Conservation (phyloP, 2,329 filamentous ascomycete genomes). For the Lecanicillium sp. region DNA sequence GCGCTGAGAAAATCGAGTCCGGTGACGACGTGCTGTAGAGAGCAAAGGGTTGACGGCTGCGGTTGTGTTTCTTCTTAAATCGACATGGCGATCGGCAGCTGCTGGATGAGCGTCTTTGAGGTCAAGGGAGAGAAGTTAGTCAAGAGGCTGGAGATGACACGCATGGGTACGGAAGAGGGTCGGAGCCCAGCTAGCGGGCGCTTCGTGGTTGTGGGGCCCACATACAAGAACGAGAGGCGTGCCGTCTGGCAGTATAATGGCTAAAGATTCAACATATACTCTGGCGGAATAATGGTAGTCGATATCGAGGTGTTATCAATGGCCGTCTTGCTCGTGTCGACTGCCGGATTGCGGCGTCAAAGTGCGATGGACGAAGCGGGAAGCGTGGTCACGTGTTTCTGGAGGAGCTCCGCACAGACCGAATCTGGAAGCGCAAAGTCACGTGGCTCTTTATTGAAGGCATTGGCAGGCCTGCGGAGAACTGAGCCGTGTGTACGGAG, state of each 20-base stretch:
- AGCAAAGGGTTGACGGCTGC: no score
- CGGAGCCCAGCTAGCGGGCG: conserved; percentile 5
- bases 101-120: no score
- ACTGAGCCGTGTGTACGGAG: no score
- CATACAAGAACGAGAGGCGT: conserved; percentile 26
- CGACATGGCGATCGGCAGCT: no score
- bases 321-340: neutral
- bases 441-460: conserved; percentile 4
- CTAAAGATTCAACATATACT: conserved; percentile 31
- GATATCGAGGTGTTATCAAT: conserved; percentile 20
- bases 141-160: no score
- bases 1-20: no score
- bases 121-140: no score
- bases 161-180: no score
- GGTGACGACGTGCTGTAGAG: no score
- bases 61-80: no score
- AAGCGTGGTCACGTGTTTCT: conserved; percentile 12
- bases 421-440: conserved; percentile 4
- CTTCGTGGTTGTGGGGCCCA: conserved; percentile 11
- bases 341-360: conserved; percentile 2
- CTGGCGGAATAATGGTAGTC: conserved; percentile 27
- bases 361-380: conserved; percentile 5
- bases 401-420: conserved; percentile 5
- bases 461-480: no score
- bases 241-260: conserved; percentile 22